These are phyloP conservation scores for Toxoplasma gondii DNA, from an alignment of 169 alveolate species.

Conservation along the genomic window DNA sequence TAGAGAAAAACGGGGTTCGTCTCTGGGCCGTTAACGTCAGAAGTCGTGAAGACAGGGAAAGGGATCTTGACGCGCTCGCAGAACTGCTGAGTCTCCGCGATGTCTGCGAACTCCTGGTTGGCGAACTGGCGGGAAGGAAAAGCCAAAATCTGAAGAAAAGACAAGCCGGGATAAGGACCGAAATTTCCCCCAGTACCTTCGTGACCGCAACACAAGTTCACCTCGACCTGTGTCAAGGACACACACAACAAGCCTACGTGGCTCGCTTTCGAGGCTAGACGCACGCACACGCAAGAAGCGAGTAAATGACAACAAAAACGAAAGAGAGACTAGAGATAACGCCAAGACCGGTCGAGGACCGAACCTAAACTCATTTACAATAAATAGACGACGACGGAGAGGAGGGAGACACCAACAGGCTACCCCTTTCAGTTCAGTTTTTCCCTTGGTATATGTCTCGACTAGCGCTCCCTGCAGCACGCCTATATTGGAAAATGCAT, in stretches of 20 bases:
- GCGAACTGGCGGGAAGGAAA: slow-evolving; percentile 43
- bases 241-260: too few relatives aligned
- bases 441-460: too few relatives aligned
- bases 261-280: background rate
- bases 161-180: background rate
- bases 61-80: slow-evolving; percentile 15
- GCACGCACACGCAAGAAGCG: background rate
- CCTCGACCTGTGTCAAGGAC: too few relatives aligned
- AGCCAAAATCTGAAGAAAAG: slow-evolving; percentile 32
- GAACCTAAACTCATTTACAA: too few relatives aligned
- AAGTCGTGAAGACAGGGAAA: slow-evolving; percentile 10
- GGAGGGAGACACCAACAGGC: too few relatives aligned
- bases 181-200: background rate
- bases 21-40: slow-evolving; percentile 44
- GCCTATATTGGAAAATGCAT: too few relatives aligned
- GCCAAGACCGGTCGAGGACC: too few relatives aligned
- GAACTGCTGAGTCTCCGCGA: background rate
- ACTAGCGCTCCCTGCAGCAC: too few relatives aligned
- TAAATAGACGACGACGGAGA: too few relatives aligned
- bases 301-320: background rate
- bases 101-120: slow-evolving; percentile 13
- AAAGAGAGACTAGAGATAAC: background rate
- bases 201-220: background rate
- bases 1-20: slow-evolving; percentile 42
- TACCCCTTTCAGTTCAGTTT: too few relatives aligned